Evolutionary conservation across 2,329 filamentous ascomycete genomes (phyloP).

Genomic region (Xylariaceae sp.): DNA sequence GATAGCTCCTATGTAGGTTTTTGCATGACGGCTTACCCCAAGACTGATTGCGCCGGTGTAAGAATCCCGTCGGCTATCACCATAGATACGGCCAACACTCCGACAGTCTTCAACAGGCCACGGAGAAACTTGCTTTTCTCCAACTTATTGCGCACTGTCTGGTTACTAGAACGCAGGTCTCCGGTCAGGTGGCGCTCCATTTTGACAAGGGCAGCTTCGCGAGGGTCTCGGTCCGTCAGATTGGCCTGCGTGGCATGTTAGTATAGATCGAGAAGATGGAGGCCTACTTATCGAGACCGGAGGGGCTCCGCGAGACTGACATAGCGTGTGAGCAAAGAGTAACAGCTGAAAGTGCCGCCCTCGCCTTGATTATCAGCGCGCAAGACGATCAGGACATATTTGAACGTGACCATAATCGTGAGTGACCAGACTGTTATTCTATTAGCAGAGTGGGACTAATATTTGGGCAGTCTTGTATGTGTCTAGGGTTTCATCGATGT

Average conservation of each 20-base stretch:
- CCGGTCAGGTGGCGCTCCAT: constrained; percentile 56
- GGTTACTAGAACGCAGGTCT: constrained; percentile 51
- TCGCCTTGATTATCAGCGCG: constrained; percentile 67
- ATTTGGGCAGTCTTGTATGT: not conserved
- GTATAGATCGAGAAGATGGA: not conserved
- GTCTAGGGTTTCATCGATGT: not conserved
- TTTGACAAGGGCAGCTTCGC: constrained; percentile 49
- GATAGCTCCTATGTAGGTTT: too few relatives aligned
- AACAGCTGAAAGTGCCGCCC: constrained; percentile 65
- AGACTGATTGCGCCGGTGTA: constrained; percentile 66
- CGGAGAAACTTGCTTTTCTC: constrained; percentile 53
- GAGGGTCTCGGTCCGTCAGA: constrained; percentile 57
- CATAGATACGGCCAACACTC: constrained; percentile 63
- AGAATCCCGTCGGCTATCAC: constrained; percentile 64
- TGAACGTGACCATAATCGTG: constrained; percentile 65
- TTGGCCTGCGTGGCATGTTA: constrained; percentile 40
- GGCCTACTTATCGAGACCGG: not conserved
- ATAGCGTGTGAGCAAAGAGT: constrained; percentile 60
- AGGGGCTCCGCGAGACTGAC: constrained; percentile 28
- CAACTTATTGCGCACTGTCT: constrained; percentile 30
- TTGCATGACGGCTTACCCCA: constrained; percentile 35
- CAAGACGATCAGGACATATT: constrained; percentile 64
- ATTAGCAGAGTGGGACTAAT: not conserved
- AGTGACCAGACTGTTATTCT: constrained; percentile 58
- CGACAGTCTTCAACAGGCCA: constrained; percentile 54